phyloP scores from a whole-genome alignment of 2,329 filamentous ascomycete species.

The Geosmithia putterillii region DNA sequence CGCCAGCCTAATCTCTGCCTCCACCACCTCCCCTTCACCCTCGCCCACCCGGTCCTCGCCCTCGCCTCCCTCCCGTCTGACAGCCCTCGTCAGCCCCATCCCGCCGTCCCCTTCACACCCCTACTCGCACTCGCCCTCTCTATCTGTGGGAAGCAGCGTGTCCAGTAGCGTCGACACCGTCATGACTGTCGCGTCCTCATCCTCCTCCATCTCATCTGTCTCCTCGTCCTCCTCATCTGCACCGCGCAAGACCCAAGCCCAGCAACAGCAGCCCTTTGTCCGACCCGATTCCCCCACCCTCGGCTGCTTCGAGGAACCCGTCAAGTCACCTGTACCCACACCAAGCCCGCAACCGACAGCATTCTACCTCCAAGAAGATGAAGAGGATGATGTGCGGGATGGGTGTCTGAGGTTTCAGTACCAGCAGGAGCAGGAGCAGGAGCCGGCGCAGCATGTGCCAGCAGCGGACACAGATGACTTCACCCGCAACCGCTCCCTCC shows the following conservation, averaged over 20 bases:
- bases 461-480: conserved; percentile 8
- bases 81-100: not conserved
- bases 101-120: not conserved
- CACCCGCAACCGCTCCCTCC: too few species aligned
- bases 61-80: too few species aligned
- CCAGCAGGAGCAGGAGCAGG: not conserved
- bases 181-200: not conserved
- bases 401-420: too few species aligned
- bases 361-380: not conserved
- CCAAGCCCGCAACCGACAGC: too few species aligned
- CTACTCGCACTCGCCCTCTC: not conserved
- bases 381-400: not conserved
- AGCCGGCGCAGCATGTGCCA: not conserved
- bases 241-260: not conserved
- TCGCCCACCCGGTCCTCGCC: not conserved
- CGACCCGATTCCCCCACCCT: conserved; percentile 50
- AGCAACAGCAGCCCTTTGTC: conserved; percentile 27
- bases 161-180: not conserved
- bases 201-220: conserved; percentile 4
- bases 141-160: not conserved
- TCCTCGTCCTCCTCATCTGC: conserved; percentile 5
- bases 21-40: not conserved
- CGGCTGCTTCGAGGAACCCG: conserved; percentile 33
- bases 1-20: not conserved
- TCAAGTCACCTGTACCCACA: too few species aligned